These are phyloP conservation scores for Coemansia sp. DNA, from an alignment of 192 early-diverging fungal genomes.

Conservation along the genomic window DNA sequence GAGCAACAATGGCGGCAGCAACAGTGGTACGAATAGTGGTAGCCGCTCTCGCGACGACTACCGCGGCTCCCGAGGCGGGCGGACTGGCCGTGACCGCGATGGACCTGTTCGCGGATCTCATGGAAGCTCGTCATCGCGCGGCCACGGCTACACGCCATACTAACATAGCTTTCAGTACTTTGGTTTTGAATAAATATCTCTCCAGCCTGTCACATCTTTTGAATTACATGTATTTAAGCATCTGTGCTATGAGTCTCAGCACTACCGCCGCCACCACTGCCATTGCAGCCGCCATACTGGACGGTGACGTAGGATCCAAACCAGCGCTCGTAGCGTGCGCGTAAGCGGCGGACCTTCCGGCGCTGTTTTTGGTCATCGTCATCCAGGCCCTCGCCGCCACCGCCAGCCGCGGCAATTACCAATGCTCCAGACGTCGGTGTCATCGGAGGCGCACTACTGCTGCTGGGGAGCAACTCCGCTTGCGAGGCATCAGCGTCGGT, in stretches of 20 bases:
- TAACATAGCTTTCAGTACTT: conserved; percentile 5
- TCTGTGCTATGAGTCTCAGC: conserved; percentile 11
- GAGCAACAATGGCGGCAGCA: background rate
- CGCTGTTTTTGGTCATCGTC: conserved; percentile 37
- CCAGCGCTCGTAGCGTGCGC: conserved; percentile 52
- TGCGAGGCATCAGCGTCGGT: conserved; percentile 18
- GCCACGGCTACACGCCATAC: conserved; percentile 44
- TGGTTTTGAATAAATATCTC: background rate
- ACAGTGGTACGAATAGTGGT: conserved; percentile 8
- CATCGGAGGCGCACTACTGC: background rate
- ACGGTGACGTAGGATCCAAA: conserved; percentile 50
- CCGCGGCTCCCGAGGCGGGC: conserved; percentile 18
- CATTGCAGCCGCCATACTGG: conserved; percentile 25
- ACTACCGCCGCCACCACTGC: background rate
- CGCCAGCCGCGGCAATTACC: background rate
- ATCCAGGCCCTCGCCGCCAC: conserved; percentile 10
- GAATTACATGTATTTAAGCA: background rate
- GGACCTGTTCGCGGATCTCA: conserved; percentile 38
- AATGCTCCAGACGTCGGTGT: background rate
- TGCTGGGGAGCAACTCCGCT: conserved; percentile 7
- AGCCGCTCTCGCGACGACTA: conserved; percentile 30
- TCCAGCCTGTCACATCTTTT: background rate
- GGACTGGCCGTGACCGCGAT: conserved; percentile 40
- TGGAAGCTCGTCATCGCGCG: conserved; percentile 28
- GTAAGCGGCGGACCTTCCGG: conserved; percentile 45